Percentiles rank a stretch among this genome's conserved stretches.
Conservation (phyloP, 2,329 filamentous ascomycete genomes). For the Pestalotiopsis sp. region DNA sequence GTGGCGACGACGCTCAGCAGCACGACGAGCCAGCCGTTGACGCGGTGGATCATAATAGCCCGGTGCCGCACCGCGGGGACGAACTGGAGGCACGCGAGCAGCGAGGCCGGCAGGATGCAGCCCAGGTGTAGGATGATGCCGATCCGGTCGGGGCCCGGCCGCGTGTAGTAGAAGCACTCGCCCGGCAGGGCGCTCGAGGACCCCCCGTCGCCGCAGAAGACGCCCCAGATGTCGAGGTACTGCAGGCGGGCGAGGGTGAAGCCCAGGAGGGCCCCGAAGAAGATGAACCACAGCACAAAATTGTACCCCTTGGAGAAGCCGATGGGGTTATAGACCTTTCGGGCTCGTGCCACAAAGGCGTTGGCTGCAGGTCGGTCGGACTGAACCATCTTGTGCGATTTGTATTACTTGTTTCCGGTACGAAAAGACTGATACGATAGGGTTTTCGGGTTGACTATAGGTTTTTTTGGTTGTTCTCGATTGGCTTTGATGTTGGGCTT, state of each 20-base stretch:
- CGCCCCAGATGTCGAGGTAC: constrained; percentile 50
- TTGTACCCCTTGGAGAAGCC: constrained; percentile 63
- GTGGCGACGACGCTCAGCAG: constrained; percentile 48
- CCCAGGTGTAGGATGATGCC: constrained; percentile 51
- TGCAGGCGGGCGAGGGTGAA: constrained; percentile 52
- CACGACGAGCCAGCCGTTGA: constrained; percentile 60
- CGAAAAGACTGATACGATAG: background rate
- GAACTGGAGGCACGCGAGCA: constrained; percentile 52
- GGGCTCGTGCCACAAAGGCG: constrained; percentile 26
- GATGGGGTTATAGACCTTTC: constrained; percentile 46
- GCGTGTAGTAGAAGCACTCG: constrained; percentile 44
- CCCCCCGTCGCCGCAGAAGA: constrained; percentile 33
- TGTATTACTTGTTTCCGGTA: background rate
- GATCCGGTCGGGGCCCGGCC: constrained; percentile 28
- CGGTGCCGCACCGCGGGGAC: constrained; percentile 50
- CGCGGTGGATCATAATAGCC: constrained; percentile 56
- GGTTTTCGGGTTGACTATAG: background rate
- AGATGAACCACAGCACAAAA: constrained; percentile 56
- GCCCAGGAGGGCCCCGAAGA: constrained; percentile 46
- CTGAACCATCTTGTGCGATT: constrained; percentile 1
- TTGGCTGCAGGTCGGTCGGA: constrained; percentile 32
- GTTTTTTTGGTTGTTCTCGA: background rate
- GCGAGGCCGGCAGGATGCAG: constrained; percentile 45
- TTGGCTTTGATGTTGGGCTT: too few relatives aligned
- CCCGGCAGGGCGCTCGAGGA: constrained; percentile 32